Evolutionary conservation across 805 yeast genomes (phyloP), one percentile per base, ranked within the genome.

Genomic region (Candida gorgasii): DNA sequence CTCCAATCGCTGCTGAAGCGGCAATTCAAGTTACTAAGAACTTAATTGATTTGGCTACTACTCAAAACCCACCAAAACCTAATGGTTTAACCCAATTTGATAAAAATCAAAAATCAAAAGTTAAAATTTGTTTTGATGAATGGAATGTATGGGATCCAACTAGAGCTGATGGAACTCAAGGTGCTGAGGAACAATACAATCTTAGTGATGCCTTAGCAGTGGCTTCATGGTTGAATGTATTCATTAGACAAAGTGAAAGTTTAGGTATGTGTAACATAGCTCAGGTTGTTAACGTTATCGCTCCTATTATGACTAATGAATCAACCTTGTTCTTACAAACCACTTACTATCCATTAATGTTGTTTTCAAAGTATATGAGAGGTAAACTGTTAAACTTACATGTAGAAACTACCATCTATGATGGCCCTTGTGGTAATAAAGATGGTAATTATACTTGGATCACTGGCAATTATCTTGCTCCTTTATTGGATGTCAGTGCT

Each of bases 131-230:
- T 39, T 62, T 61, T 44, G 68, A 62, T 46, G 68, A 62, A 46
- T 62, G 68, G 68, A 62, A 62, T 33, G 67, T 62, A 15, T 63
- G 68, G 68, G 67, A 63, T 44, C 59, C 63, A 5, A 37, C 40
- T 16, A 48, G 61, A 48, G 64, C 64, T 12, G 61, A 50, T 30
- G 65, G 61, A 9, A 30, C 49, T 9, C 30, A 45, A n/a, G 68
- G 67, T 9, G 64, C 60, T 20, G 68, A 61, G 46, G 64, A 60
- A 36, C 46, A 52, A 30, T 62, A 63, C 36, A 54, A 53, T 14
- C 48, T 63, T 12, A 42, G 62, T 15, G 68, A 63, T 47, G 63
- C 67, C 4, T 36, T 62, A 15, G 67, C 67, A 2, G 63, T 63
- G 22, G 64, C 63, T 11, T 51, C 58, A 7, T 63, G 68, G 68